Conservation (phyloP, 2,329 filamentous ascomycete species). For the Colletotrichum plurivorum region DNA sequence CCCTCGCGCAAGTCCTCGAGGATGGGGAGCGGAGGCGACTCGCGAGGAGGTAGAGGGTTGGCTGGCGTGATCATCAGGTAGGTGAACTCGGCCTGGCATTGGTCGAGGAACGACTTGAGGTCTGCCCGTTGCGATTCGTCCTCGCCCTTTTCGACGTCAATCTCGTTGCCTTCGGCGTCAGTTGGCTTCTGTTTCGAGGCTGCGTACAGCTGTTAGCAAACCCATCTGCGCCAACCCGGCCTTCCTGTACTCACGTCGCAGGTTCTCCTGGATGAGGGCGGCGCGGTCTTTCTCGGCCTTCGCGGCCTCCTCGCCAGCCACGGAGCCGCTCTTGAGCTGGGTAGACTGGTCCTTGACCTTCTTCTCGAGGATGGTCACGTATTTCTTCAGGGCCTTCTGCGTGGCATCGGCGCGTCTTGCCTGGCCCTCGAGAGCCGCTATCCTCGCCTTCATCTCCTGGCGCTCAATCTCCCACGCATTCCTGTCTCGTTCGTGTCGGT, state of each 20-base stretch:
- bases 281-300: slow-evolving; percentile 66
- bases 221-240: not conserved
- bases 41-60: slow-evolving; percentile 75
- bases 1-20: slow-evolving; percentile 72
- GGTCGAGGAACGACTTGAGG: slow-evolving; percentile 73
- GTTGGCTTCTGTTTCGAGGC: slow-evolving; percentile 33
- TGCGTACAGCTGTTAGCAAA: slow-evolving; percentile 9
- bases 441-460: slow-evolving; percentile 98
- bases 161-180: slow-evolving; percentile 62
- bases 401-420: slow-evolving; percentile 87
- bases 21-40: slow-evolving; percentile 70
- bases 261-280: slow-evolving; percentile 69
- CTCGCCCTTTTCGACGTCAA: slow-evolving; percentile 59
- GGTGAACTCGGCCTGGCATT: slow-evolving; percentile 76
- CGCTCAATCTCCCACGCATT: slow-evolving; percentile 99
- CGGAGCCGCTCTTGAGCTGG: slow-evolving; percentile 72
- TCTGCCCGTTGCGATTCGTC: slow-evolving; percentile 67
- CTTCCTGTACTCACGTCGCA: slow-evolving; percentile 60
- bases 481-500: slow-evolving; percentile 95
- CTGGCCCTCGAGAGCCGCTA: slow-evolving; percentile 94
- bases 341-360: slow-evolving; percentile 87
- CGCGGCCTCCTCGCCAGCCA: slow-evolving; percentile 57
- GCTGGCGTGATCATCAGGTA: slow-evolving; percentile 78
- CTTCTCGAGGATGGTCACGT: slow-evolving; percentile 89
- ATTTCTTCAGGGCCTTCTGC: slow-evolving; percentile 90